Base-by-base conservation (phyloP, 2,329 filamentous ascomycete species). In the Bipolaris cookei region DNA sequence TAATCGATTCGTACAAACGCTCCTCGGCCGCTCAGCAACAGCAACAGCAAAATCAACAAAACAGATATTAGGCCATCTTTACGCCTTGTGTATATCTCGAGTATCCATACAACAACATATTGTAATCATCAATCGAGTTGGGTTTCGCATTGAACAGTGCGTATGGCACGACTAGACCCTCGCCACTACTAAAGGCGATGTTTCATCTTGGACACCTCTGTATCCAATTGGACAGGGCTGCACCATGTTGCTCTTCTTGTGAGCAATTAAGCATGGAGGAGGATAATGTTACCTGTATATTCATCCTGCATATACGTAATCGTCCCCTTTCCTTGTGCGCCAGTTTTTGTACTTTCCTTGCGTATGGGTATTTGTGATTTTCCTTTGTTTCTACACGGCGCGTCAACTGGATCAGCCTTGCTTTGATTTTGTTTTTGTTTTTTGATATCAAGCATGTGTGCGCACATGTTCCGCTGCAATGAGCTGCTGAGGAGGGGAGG, bases 1-100 rank as follows among this genome's bases (percentile, higher is more conserved):
- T 75, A 53, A 76, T 74, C 57, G 72, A 67, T 62, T 71, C 70
- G 59, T 73, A 73, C 62, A 64, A 70, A 63, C 69, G 70, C 63
- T 73, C 69, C 62, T 70, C 70, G 56, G 60, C 65, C 52, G 61
- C 61, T 23, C 59, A 59, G 16, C 58, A 55, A 21, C 55, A 54
- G 25, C 48, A 54, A 43, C 44, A 52, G 18, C 53, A 59, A 38
- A 35, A 35, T 35, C 51, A 41, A 45, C 41, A 58, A 43, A 70
- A 66, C 52, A 63, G 63, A 54, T 68, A 54, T 48, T 70, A 62
- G 65, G 51, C 56, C 55, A 58, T 60, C 63, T 55, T 65, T 66
- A 58, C 58, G 54, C 46, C 39, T 42, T 68, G 68, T 72, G 68
- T 62, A 71, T 67, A 68, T 66, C 63, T 61, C 44, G 48, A 54